Evolutionary conservation across 2,329 filamentous ascomycete genomes (phyloP), one percentile per base, ranked within the genome.

Genomic region (Metarhizium robertsii): DNA sequence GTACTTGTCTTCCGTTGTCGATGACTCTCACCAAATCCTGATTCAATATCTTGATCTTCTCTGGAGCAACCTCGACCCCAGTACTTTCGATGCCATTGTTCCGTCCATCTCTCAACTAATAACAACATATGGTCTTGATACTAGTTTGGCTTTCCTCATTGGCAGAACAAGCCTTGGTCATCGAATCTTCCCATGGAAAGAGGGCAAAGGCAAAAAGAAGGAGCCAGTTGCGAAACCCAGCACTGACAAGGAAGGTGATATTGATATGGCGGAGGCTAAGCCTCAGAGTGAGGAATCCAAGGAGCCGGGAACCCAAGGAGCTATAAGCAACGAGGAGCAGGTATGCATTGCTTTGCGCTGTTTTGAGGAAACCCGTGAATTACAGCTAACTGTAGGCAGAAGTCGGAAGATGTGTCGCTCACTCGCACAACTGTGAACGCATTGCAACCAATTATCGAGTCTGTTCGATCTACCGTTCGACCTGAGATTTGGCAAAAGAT

Each of bases 11-110:
- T 90, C 90, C 53, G 85, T 96, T 61, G 81, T 95, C 53, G 94
- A 99, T 67, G 92, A 96, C 67, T 87, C 95, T 20, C 90, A 96
- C 61, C 83, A 88, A 57, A 86, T 92, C 8, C 79, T 97, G 29
- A 81, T 84, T 29, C 92, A 96, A 65, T 99, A 95, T 66, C 78
- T 97, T 18, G 94, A 97, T 64, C 80, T 96, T 6, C 79, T 99
- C 36, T 87, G 88, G 66, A 88, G 83, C 66, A 95, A 91, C 64
- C 73, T 96, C 34, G 79, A 85, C 0, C 77, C 84, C 0, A 81
- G 86, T 42, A 83, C 92, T 20, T 97, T 96, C 58, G 88, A 95
- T 64, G 73, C 76, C 2, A 79, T 87, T 18, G 85, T 97, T 6
- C 94, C 94, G 1, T 81, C 84, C 34, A 81, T 96, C 46, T 75